Percentiles rank a stretch among this genome's conserved stretches.
Evolutionary conservation across 108 stramenopile genomes (phyloP).

Genomic region (Nannochloropsis granulata): DNA sequence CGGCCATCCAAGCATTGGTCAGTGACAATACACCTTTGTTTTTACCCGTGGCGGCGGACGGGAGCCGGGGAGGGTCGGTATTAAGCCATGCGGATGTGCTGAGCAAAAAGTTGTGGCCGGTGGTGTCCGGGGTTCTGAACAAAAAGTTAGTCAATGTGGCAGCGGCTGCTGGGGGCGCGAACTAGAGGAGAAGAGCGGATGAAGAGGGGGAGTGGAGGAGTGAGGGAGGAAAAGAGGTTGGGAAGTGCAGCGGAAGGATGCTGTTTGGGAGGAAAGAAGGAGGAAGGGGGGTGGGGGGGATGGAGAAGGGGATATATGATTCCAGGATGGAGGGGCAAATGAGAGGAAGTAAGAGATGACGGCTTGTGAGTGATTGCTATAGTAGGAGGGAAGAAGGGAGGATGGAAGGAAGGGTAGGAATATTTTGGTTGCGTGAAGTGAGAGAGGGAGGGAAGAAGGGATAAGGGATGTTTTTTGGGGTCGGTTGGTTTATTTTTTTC

Average conservation of each 20-base stretch:
- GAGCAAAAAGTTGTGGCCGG: background rate
- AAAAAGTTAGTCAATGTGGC: background rate
- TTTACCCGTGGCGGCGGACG: background rate
- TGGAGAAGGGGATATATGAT: too few species aligned
- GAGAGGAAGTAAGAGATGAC: too few species aligned
- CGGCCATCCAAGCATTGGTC: background rate
- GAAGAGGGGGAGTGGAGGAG: too few species aligned
- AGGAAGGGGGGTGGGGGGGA: too few species aligned
- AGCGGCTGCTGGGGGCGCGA: background rate
- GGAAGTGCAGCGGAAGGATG: too few species aligned
- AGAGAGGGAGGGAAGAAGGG: background rate
- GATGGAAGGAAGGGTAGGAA: background rate
- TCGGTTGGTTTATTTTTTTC: too few species aligned
- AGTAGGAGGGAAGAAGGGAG: background rate
- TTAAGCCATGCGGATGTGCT: background rate
- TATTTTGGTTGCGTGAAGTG: background rate
- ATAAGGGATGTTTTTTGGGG: background rate
- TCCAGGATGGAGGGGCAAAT: too few species aligned
- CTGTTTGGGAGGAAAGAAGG: too few species aligned
- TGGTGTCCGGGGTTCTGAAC: background rate
- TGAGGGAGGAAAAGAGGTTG: too few species aligned
- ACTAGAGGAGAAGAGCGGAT: too few species aligned
- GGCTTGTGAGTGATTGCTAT: background rate
- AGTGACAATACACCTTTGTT: background rate
- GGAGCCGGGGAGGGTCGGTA: background rate